A percentile compares a stretch with the other conserved stretches of the same genome.
Evolutionary conservation across 2,329 filamentous ascomycete genomes (phyloP).

Genomic region (Aspergillus tanneri): DNA sequence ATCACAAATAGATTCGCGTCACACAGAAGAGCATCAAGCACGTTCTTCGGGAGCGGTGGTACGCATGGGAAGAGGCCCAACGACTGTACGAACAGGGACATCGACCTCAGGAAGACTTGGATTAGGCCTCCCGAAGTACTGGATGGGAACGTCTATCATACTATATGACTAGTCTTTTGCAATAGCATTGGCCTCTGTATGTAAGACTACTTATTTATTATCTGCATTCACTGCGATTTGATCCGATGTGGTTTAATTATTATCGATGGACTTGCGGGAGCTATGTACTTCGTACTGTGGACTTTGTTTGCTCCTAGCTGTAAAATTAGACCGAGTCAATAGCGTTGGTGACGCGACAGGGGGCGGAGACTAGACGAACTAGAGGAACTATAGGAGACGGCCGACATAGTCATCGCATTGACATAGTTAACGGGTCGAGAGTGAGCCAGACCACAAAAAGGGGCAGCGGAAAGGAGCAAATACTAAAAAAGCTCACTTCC

Average conservation of each 20-base stretch:
- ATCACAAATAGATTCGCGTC: conserved; percentile 62
- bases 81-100: conserved; percentile 38
- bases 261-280: background rate
- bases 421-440: no score
- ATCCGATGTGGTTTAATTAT: background rate
- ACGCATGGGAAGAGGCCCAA: conserved; percentile 64
- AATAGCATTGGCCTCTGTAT: background rate
- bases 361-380: background rate
- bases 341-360: background rate
- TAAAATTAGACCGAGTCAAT: background rate
- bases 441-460: no score
- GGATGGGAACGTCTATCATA: background rate
- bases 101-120: conserved; percentile 34
- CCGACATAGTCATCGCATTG: no score
- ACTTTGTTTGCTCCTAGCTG: background rate
- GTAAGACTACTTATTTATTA: conserved; percentile 6
- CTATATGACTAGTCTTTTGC: conserved; percentile 1
- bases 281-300: background rate
- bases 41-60: conserved; percentile 80
- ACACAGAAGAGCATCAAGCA: conserved; percentile 85
- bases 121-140: background rate
- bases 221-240: conserved; percentile 1
- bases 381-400: background rate
- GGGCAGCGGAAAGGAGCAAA: no score
- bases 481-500: no score